phyloP scores from a whole-genome alignment of 2,329 filamentous ascomycete genomes.

The Fusarium heterosporum region DNA sequence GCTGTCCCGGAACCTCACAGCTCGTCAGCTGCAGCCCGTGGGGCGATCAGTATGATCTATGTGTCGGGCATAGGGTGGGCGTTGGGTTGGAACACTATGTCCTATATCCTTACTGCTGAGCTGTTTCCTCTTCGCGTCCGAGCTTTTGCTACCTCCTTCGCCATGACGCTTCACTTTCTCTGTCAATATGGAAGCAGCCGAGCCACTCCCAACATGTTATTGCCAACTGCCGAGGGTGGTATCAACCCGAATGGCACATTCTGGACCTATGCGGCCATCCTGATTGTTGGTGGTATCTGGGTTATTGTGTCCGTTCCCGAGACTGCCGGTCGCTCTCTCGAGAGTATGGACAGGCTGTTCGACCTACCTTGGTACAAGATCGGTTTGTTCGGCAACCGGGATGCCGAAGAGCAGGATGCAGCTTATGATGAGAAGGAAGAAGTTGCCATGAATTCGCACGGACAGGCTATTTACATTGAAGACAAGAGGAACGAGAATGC shows the following conservation, averaged over 20 bases:
- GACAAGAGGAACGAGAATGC: conserved; percentile 14
- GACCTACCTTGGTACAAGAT: conserved; percentile 27
- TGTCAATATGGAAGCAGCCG: conserved; percentile 25
- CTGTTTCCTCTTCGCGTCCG: conserved; percentile 28
- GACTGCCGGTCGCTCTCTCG: conserved; percentile 20
- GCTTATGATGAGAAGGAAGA: conserved; percentile 16
- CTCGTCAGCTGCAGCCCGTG: conserved; percentile 2
- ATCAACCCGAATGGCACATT: conserved; percentile 21
- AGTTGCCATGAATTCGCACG: conserved; percentile 8
- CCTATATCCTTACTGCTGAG: conserved; percentile 33
- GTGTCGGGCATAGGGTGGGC: conserved; percentile 36
- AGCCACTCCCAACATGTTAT: conserved; percentile 19
- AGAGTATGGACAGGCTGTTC: conserved; percentile 26
- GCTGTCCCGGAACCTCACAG: not conserved
- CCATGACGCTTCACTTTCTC: conserved; percentile 22
- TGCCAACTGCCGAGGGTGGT: conserved; percentile 6
- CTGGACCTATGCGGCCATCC: conserved; percentile 18
- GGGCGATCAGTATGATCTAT: conserved; percentile 30
- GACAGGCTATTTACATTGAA: conserved; percentile 12
- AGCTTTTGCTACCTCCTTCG: conserved; percentile 18
- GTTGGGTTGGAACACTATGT: conserved; percentile 34
- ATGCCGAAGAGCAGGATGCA: conserved; percentile 23
- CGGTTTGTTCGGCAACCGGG: conserved; percentile 21
- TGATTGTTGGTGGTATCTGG: conserved; percentile 12
- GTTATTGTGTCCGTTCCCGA: conserved; percentile 15